phyloP scores from a whole-genome alignment of 352 stramenopile genomes.

The Peronospora farinosa region DNA sequence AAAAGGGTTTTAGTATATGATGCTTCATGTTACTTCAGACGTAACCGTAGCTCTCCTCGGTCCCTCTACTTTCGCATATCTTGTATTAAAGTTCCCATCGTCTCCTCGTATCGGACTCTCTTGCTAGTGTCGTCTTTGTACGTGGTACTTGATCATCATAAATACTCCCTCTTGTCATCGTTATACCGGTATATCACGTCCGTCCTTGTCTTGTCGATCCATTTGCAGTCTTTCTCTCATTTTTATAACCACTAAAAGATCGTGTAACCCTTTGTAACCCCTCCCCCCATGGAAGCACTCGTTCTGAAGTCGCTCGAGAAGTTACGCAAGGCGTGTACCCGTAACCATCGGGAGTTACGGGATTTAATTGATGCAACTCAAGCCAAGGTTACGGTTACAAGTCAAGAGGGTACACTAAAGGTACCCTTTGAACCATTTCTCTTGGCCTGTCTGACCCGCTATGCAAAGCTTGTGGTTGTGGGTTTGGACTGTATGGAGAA shows the following conservation, averaged over 20 bases:
- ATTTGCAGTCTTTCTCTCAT: slow-evolving; percentile 1
- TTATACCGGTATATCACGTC: background rate
- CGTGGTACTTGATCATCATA: too few species aligned
- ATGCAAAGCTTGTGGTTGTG: slow-evolving; percentile 69
- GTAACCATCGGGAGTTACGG: slow-evolving; percentile 68
- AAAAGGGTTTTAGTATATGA: too few species aligned
- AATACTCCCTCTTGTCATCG: too few species aligned
- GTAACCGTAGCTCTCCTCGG: too few species aligned
- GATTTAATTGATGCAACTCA: slow-evolving; percentile 58
- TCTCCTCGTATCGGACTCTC: too few species aligned
- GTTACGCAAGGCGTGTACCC: slow-evolving; percentile 66
- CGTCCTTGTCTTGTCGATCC: background rate
- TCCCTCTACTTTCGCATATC: too few species aligned
- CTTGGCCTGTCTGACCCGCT: slow-evolving; percentile 61
- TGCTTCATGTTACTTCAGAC: too few species aligned
- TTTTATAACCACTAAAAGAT: background rate
- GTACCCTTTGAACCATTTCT: slow-evolving; percentile 75
- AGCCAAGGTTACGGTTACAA: slow-evolving; percentile 34
- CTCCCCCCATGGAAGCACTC: slow-evolving; percentile 62
- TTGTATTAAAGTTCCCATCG: too few species aligned
- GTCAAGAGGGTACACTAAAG: slow-evolving; percentile 29
- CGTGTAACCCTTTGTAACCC: slow-evolving; percentile 5
- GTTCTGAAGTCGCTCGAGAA: slow-evolving; percentile 71
- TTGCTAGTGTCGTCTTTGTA: too few species aligned
- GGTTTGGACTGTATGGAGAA: slow-evolving; percentile 89